Conservation (phyloP, 805 yeast species). For the Candida ovalis region DNA sequence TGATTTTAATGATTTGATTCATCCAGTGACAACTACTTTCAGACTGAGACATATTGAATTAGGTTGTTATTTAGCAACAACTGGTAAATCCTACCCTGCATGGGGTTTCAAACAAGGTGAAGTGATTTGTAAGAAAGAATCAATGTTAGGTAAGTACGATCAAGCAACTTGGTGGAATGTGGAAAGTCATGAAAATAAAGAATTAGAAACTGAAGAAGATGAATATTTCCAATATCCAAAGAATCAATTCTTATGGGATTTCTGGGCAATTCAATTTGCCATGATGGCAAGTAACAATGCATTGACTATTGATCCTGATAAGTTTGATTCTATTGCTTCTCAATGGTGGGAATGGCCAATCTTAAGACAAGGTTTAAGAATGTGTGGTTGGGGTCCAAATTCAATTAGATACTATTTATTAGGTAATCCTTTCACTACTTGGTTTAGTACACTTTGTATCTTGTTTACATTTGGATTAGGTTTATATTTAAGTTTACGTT, state of each 20-base stretch:
- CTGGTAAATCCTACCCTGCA: slow-evolving; percentile 78
- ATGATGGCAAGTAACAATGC: slow-evolving; percentile 87
- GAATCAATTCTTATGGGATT: slow-evolving; percentile 61
- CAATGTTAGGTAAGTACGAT: slow-evolving; percentile 36
- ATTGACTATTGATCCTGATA: slow-evolving; percentile 70
- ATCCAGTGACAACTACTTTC: slow-evolving; percentile 81
- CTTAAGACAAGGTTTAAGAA: slow-evolving; percentile 62
- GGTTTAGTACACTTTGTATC: slow-evolving; percentile 56
- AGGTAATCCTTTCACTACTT: slow-evolving; percentile 61
- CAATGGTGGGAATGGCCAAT: slow-evolving; percentile 85
- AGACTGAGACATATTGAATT: slow-evolving; percentile 64
- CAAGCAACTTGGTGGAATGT: slow-evolving; percentile 79
- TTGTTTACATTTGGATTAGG: slow-evolving; percentile 38
- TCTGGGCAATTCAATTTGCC: slow-evolving; percentile 66
- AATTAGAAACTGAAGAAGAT: slow-evolving; percentile 37
- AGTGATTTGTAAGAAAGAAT: slow-evolving; percentile 59
- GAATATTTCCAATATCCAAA: slow-evolving; percentile 37
- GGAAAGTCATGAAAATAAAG: slow-evolving; percentile 60
- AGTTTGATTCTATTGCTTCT: slow-evolving; percentile 67
- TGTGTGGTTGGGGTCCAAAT: slow-evolving; percentile 66
- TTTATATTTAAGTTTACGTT: slow-evolving; percentile 38
- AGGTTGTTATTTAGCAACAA: slow-evolving; percentile 82
- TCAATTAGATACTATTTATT: slow-evolving; percentile 59
- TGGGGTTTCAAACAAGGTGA: slow-evolving; percentile 99
- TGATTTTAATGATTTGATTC: slow-evolving; percentile 48